Base-by-base conservation (phyloP, 1,284 basidiomycete species). In the Lentinus polychrous region DNA sequence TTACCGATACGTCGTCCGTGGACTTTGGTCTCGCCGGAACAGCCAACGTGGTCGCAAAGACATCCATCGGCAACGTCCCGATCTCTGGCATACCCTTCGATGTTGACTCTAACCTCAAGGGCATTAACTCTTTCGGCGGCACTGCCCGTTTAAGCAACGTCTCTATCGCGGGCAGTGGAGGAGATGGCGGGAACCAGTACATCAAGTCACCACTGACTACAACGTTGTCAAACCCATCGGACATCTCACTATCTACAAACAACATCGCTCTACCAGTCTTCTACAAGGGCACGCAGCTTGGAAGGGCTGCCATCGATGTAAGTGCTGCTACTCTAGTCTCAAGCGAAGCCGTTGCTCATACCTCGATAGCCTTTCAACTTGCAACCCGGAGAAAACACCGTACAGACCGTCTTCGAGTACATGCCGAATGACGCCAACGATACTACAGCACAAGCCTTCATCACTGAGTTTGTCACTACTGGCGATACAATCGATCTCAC, bases 371-470 rank as follows among this genome's bases (percentile, higher is more conserved):
- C 68, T 8, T 79, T 84, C 51, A 60, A 80, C 55, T 69, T 89
- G 34, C 65, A 73, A 24, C 81, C 83, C 0, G 85, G 85, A 46
- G 60, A 69, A 49, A 85, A 86, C 55, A 56, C 58, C 2, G 59
- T 81, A 20, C 49, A 68, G 0, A 68, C 82, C 4, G 79, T 84
- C 58, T 87, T 89, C 70, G 81, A 74, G 52, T 90, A 88, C 57
- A 64, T 72, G 54, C 86, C 86, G 0, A 69, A 68, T 7, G 66
- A 86, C 61, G 71, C 78, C 8, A 86, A 86, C 55, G 76, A 86
- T 55, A 81, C 82, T 2, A 66, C 69, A 14, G 83, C 86, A 1
- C 78, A 83, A 62, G 72, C 70, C 23, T 54, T 52, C 54, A 20
- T 50, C 51, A 54, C 72, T 17, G 60, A 66, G 34, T 84, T 83